These are phyloP conservation scores for Candida gorgasii DNA, from an alignment of 805 yeast genomes.

Conservation along the genomic window DNA sequence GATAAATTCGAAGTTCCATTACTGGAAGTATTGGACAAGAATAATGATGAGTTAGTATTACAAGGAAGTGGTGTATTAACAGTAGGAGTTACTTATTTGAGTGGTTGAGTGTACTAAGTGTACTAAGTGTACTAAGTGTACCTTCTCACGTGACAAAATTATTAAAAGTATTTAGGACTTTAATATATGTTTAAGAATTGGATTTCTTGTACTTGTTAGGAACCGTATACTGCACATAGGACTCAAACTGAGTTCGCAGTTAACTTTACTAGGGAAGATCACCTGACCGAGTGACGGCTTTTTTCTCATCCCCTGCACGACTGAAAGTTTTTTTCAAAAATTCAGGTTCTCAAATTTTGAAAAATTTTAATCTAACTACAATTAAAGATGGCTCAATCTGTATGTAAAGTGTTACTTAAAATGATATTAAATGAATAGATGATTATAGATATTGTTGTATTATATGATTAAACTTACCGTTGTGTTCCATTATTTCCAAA, in stretches of 20 bases:
- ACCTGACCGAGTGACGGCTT: slow-evolving; percentile 13
- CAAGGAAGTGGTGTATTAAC: slow-evolving; percentile 43
- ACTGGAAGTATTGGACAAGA: slow-evolving; percentile 48
- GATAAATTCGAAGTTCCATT: slow-evolving; percentile 59
- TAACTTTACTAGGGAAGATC: background rate
- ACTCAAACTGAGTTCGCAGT: background rate
- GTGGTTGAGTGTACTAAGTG: background rate
- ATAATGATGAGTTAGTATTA: slow-evolving; percentile 38
- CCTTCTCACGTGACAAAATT: too few relatives aligned
- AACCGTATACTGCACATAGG: background rate
- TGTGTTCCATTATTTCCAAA: background rate
- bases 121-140: too few relatives aligned
- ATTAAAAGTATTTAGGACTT: too few relatives aligned
- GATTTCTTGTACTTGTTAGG: too few relatives aligned
- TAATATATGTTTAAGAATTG: background rate
- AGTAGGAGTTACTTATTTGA: slow-evolving; percentile 36
- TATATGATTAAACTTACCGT: background rate
- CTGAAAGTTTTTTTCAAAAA: slow-evolving; percentile 2
- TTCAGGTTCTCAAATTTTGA: slow-evolving; percentile 5
- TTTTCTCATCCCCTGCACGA: slow-evolving; percentile 6
- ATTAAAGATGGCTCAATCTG: slow-evolving; percentile 20
- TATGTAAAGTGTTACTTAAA: slow-evolving; percentile 12
- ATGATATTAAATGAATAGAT: background rate
- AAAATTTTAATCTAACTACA: slow-evolving; percentile 10
- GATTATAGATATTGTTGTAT: background rate